Conservation (phyloP, 73 alveolate genomes). For the Paramecium octaurelia region DNA sequence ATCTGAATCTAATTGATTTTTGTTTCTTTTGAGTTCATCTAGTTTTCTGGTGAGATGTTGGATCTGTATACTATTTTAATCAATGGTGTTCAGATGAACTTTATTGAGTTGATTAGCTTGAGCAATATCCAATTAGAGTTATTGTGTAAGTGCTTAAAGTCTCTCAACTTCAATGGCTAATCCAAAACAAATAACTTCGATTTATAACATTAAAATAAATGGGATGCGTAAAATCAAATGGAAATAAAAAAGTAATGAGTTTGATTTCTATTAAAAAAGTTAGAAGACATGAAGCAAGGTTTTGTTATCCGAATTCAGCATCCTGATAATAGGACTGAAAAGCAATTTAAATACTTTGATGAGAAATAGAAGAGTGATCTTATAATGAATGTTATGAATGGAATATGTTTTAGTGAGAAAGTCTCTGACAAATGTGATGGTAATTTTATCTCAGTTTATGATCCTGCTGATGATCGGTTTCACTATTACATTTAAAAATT, state of each 20-base stretch:
- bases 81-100: not conserved
- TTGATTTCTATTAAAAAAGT: not conserved
- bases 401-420: constrained; percentile 66
- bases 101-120: not conserved
- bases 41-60: not conserved
- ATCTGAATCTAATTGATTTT: not conserved
- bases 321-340: not conserved
- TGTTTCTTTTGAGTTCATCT: not conserved
- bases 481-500: constrained; percentile 74
- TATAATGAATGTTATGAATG: constrained; percentile 68
- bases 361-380: constrained; percentile 45
- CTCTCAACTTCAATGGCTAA: constrained; percentile 19
- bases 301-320: not conserved
- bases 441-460: constrained; percentile 70
- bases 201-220: constrained; percentile 25
- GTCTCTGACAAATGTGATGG: constrained; percentile 73
- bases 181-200: constrained; percentile 38
- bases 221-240: constrained; percentile 15
- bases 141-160: not conserved
- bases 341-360: constrained; percentile 33
- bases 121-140: not conserved
- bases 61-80: not conserved
- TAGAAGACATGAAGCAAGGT: constrained; percentile 41
- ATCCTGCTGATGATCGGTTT: constrained; percentile 65
- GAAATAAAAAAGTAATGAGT: constrained; percentile 16